A percentile compares a stretch with the other conserved stretches of the same genome.
phyloP scores from a whole-genome alignment of 129 eudicot genomes.

The Lactuca sativa region DNA sequence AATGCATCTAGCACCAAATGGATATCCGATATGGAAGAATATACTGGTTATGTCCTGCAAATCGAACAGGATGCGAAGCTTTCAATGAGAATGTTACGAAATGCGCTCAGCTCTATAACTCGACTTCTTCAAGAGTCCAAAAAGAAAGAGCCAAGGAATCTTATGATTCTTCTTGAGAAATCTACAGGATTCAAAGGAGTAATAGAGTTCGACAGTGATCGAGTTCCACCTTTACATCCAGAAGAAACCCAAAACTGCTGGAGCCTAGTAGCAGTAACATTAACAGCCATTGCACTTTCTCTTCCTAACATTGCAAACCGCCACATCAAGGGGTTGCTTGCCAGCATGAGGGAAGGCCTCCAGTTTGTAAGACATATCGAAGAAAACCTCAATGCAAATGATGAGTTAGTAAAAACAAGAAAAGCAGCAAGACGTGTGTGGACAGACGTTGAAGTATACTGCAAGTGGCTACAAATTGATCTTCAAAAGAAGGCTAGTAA shows the following conservation, averaged over 20 bases:
- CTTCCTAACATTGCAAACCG: conserved; percentile 12
- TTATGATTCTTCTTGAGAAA: conserved; percentile 17
- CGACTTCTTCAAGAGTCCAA: conserved; percentile 19
- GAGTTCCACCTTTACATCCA: no score
- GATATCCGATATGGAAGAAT: no score
- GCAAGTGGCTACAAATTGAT: no score
- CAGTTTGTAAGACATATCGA: conserved; percentile 5
- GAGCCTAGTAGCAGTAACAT: conserved; percentile 1
- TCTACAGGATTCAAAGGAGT: conserved; percentile 16
- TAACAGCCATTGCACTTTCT: conserved; percentile 37
- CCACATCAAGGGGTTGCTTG: background rate
- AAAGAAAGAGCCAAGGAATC: conserved; percentile 7
- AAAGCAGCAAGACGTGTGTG: no score
- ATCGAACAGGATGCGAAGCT: conserved; percentile 19
- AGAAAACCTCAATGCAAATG: conserved; percentile 10
- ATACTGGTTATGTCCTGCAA: no score
- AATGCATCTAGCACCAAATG: no score
- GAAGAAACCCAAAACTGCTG: no score
- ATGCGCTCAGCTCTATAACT: conserved; percentile 3
- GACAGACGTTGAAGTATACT: no score
- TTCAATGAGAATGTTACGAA: background rate
- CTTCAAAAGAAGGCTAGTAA: background rate
- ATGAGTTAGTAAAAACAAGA: conserved; percentile 4
- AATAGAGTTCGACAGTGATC: no score
- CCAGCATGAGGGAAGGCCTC: no score